Base-by-base conservation (phyloP, 257 asterid genomes). In the Jasminum sambac region DNA sequence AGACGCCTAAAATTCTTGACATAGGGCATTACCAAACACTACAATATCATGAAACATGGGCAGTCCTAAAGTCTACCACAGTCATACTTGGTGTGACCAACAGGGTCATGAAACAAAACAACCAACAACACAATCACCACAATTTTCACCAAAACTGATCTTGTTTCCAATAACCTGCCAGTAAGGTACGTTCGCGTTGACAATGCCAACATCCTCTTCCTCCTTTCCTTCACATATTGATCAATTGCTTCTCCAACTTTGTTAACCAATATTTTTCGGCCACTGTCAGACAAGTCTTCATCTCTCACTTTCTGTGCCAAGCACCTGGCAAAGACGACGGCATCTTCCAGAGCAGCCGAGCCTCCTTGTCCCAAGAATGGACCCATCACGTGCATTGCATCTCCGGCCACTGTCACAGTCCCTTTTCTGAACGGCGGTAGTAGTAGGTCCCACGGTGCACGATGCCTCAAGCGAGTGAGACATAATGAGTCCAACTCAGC, bases 351-450 rank as follows among this genome's bases (percentile, higher is more conserved):
- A 57, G 74, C 74, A 1, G 82, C 77, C 5, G 87, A 82, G 11
- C 82, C 82, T 36, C 87, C 84, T 58, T 82, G 84, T 1, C 76
- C 87, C 36, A 82, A 63, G 66, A 74, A 79, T 30, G 86, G 84
- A 46, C 87, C 84, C 84, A 82, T 82, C 19, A 61, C 78, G 52
- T 82, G 87, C 84, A 82, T 79, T 64, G 87, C 87, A 67, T 82
- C 87, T 44, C 87, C 87, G 3, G 76, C 80, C 11, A 82, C 77
- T 1, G 84, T 67, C 11, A 82, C 68, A 0, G 78, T 46, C 24
- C 79, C 83, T 68, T 57, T 68, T 38, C 75, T 65, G 34, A 76
- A 79, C 36, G 43, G 65, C 26, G 75, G 72, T 3, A 70, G 12
- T 3, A 82, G 68, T 46, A 82, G 67, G 66, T 79, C 84, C 87